Evolutionary conservation across 192 early-diverging fungal species (phyloP).

Genomic region (Rhizophlyctis rosea): DNA sequence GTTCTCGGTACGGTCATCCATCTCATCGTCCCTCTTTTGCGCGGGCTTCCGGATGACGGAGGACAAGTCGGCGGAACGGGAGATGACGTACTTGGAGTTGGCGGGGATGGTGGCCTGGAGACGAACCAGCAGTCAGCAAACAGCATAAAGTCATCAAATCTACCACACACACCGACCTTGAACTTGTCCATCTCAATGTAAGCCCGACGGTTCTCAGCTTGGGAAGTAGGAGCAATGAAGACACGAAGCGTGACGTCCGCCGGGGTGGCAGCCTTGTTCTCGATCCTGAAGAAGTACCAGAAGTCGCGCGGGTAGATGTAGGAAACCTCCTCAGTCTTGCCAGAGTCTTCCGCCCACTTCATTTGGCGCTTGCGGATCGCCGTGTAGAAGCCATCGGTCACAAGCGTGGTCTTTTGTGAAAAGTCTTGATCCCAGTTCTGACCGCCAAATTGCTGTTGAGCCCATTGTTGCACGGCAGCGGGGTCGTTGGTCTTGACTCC

Average conservation of each 20-base stretch:
- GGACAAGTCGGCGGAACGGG: constrained; percentile 7
- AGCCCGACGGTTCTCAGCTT: constrained; percentile 15
- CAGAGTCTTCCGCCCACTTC: constrained; percentile 3
- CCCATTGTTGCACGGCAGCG: constrained; percentile 3
- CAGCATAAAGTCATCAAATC: too few relatives aligned
- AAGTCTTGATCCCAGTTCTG: constrained; percentile 11
- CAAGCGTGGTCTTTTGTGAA: not conserved
- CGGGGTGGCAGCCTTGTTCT: constrained; percentile 9
- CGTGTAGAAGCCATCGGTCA: constrained; percentile 8
- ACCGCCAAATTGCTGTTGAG: constrained; percentile 11
- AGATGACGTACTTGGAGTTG: constrained; percentile 9
- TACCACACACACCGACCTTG: too few relatives aligned
- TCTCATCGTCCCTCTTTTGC: constrained; percentile 15
- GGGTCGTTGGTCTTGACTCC: constrained; percentile 15
- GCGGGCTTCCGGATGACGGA: constrained; percentile 21
- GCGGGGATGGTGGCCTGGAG: constrained; percentile 10
- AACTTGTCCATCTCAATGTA: constrained; percentile 29
- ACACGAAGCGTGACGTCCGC: constrained; percentile 15
- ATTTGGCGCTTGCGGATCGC: constrained; percentile 6
- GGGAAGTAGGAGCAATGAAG: constrained; percentile 1
- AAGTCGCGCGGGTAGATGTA: constrained; percentile 17
- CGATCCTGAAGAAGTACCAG: constrained; percentile 21
- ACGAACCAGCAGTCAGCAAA: too few relatives aligned
- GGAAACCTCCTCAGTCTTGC: constrained; percentile 6
- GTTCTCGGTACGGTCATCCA: not conserved